phyloP scores from a whole-genome alignment of 2,329 filamentous ascomycete species.

The Aspergillus luchuensis region DNA sequence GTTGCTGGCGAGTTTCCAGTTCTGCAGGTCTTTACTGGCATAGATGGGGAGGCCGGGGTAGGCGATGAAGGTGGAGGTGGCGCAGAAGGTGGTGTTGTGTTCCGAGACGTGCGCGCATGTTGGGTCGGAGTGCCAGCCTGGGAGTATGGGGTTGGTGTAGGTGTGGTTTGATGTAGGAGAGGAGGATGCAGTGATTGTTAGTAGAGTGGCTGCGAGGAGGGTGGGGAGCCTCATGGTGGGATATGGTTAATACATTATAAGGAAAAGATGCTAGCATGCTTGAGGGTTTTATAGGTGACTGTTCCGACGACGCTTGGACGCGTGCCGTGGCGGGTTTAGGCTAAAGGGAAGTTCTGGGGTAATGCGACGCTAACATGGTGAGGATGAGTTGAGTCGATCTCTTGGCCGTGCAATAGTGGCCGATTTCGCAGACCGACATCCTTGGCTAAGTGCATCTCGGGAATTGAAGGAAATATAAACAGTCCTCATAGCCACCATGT shows the following conservation, averaged over 20 bases:
- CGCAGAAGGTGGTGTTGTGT: conserved; percentile 49
- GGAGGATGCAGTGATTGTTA: neutral
- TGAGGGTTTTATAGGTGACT: too few relatives aligned
- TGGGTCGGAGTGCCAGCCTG: conserved; percentile 52
- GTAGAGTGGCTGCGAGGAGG: neutral
- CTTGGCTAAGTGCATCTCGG: too few relatives aligned
- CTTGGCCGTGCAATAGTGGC: too few relatives aligned
- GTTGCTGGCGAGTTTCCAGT: conserved; percentile 24
- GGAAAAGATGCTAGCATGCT: too few relatives aligned
- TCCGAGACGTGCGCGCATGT: conserved; percentile 46
- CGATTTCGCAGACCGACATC: too few relatives aligned
- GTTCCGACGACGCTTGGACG: too few relatives aligned
- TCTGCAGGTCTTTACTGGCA: conserved; percentile 44
- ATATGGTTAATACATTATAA: neutral
- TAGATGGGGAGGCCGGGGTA: conserved; percentile 52
- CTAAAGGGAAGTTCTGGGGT: too few relatives aligned
- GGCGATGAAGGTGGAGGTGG: conserved; percentile 47
- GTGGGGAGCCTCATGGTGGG: neutral
- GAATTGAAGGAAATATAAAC: too few relatives aligned
- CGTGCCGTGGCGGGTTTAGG: too few relatives aligned
- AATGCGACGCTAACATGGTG: too few relatives aligned
- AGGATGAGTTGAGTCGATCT: too few relatives aligned
- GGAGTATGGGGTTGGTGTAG: conserved; percentile 47
- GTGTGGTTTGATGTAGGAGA: neutral
- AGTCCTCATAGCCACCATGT: too few relatives aligned